These are phyloP conservation scores for Cephalotrichum gorgonifer DNA, from an alignment of 2,329 filamentous ascomycete species.

Conservation along the genomic window DNA sequence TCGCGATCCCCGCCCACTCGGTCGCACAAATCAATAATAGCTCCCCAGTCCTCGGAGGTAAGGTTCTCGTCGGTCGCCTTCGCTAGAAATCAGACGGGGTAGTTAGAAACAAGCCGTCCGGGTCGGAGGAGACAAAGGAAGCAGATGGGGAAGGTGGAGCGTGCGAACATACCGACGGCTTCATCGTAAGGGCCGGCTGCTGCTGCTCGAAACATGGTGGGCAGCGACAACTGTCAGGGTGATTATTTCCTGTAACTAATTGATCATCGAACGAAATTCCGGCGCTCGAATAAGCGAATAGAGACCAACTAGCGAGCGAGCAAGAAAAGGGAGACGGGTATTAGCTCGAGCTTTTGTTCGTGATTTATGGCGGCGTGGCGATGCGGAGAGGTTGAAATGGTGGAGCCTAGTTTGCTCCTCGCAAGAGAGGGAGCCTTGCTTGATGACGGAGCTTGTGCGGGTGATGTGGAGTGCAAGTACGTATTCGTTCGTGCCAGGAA, in stretches of 20 bases:
- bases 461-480: background rate
- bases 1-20: constrained; percentile 43
- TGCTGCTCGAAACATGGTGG: constrained; percentile 48
- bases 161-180: constrained; percentile 39
- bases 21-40: constrained; percentile 55
- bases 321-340: too few species aligned
- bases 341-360: background rate
- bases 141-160: constrained; percentile 4
- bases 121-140: background rate
- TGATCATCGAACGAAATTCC: background rate
- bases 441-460: background rate
- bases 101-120: background rate
- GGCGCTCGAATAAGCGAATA: background rate
- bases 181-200: constrained; percentile 49
- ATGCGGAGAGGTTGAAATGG: background rate
- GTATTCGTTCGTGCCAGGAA: background rate
- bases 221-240: constrained; percentile 3
- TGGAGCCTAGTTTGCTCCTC: constrained; percentile 3
- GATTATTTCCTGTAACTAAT: background rate
- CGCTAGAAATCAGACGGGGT: constrained; percentile 24
- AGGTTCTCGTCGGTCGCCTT: constrained; percentile 96
- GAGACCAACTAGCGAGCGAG: background rate
- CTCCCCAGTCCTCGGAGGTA: constrained; percentile 66
- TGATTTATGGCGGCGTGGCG: background rate
- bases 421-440: background rate